A percentile compares a stretch with the other conserved stretches of the same genome.
These are phyloP conservation scores for Penicillium coprophilum DNA, from an alignment of 495 filamentous ascomycete genomes.

Conservation along the genomic window DNA sequence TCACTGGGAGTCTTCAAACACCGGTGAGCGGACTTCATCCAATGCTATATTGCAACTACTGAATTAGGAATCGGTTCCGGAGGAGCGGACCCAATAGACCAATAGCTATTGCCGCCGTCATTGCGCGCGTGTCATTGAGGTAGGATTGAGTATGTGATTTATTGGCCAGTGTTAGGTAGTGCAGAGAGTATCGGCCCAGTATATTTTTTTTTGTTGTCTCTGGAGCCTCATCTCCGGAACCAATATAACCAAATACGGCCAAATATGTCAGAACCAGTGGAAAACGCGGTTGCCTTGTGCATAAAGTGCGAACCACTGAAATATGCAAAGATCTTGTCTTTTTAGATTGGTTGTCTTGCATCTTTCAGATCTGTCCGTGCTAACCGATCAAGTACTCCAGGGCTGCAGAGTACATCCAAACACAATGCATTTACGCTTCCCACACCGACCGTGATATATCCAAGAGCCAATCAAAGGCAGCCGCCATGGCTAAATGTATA, in stretches of 20 bases:
- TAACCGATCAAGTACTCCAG: background rate
- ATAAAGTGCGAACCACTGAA: slow-evolving; percentile 8
- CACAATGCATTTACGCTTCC: background rate
- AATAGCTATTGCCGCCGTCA: background rate
- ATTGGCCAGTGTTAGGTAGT: slow-evolving; percentile 4
- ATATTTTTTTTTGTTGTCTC: background rate
- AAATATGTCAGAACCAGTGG: background rate
- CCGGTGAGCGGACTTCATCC: slow-evolving; percentile 2
- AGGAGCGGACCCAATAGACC: background rate
- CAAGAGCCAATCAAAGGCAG: background rate
- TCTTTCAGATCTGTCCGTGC: background rate
- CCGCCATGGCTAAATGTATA: background rate
- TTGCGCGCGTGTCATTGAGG: background rate
- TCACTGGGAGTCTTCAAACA: background rate
- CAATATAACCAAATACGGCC: background rate
- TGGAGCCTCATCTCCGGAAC: background rate
- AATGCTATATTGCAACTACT: background rate
- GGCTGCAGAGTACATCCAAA: background rate
- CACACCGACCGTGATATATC: background rate
- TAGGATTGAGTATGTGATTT: background rate
- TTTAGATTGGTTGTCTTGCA: slow-evolving; percentile 3
- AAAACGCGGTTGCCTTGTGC: slow-evolving; percentile 4
- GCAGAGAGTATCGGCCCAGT: background rate
- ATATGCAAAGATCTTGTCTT: background rate
- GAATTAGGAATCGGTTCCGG: background rate